Conservation (phyloP, 2,329 filamentous ascomycete species). For the Arthrobotrys musiformis region DNA sequence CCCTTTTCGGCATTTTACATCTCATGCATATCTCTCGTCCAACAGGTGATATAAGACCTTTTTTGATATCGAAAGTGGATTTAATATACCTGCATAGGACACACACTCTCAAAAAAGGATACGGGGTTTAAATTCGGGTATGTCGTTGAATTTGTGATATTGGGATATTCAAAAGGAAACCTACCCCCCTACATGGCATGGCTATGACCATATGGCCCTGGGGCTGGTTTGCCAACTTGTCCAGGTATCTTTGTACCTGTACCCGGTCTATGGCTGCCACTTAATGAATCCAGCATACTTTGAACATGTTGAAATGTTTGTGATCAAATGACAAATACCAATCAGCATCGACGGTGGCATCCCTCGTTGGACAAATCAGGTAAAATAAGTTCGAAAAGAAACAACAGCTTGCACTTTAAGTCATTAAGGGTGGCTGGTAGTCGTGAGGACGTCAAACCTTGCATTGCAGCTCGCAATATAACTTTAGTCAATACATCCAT, state of each 20-base stretch:
- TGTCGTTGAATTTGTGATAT: conserved; percentile 25
- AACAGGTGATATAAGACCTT: conserved; percentile 39
- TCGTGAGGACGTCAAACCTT: conserved; percentile 41
- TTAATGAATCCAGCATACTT: conserved; percentile 18
- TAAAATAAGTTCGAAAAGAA: conserved; percentile 29
- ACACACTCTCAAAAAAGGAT: conserved; percentile 23
- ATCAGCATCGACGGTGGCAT: conserved; percentile 35
- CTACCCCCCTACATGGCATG: too few relatives aligned
- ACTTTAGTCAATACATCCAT: too few relatives aligned
- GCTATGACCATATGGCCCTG: too few relatives aligned
- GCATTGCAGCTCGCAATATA: conserved; percentile 29
- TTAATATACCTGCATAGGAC: conserved; percentile 37
- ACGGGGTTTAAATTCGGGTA: conserved; percentile 19
- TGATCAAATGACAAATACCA: conserved; percentile 54
- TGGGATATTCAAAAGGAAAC: not conserved
- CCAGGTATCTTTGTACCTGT: conserved; percentile 30
- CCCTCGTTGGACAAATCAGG: conserved; percentile 45
- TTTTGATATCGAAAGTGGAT: too few relatives aligned
- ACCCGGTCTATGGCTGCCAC: conserved; percentile 12
- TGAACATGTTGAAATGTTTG: conserved; percentile 35
- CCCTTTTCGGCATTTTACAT: conserved; percentile 15
- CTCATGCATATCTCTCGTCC: conserved; percentile 26
- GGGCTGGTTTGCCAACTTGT: too few relatives aligned
- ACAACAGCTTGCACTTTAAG: conserved; percentile 7
- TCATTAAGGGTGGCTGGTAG: conserved; percentile 11